Evolutionary conservation across 1,284 basidiomycete genomes (phyloP).

Genomic region (Testicularia cyperi): DNA sequence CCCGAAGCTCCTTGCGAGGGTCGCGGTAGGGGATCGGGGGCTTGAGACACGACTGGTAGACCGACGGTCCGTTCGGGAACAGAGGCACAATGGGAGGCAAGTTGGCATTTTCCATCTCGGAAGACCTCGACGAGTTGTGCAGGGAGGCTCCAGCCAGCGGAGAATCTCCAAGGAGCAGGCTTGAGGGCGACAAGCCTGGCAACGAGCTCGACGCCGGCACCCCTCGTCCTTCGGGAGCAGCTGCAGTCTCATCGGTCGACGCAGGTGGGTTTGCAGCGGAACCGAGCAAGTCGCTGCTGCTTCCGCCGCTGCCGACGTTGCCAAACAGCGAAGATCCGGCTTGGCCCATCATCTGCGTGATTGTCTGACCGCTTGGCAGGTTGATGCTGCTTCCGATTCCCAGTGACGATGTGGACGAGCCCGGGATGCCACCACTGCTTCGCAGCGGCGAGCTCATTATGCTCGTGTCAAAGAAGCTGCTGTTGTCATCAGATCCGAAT

Average conservation of each 20-base stretch:
- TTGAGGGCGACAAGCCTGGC: neutral
- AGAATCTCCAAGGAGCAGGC: neutral
- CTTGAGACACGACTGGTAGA: constrained; percentile 10
- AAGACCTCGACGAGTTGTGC: too few species aligned
- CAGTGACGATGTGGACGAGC: neutral
- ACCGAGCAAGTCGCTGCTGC: neutral
- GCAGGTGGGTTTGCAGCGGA: too few species aligned
- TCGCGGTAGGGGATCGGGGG: constrained; percentile 60
- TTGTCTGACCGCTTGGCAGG: constrained; percentile 16
- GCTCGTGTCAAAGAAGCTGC: constrained; percentile 29
- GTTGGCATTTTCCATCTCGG: too few species aligned
- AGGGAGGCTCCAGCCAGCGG: neutral
- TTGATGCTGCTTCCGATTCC: constrained; percentile 16
- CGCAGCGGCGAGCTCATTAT: constrained; percentile 23
- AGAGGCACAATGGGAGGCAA: constrained; percentile 14
- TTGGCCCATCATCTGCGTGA: constrained; percentile 11
- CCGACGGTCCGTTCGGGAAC: constrained; percentile 19
- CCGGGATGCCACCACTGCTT: neutral
- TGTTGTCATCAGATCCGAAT: constrained; percentile 1
- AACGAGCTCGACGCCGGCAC: too few species aligned
- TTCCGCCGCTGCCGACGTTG: neutral
- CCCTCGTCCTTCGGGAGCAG: too few species aligned
- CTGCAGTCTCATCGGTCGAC: too few species aligned
- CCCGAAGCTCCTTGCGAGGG: constrained; percentile 61
- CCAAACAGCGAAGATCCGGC: too few species aligned